These are phyloP conservation scores for Poterioochromonas sp. DNA, from an alignment of 352 stramenopile species.

Conservation along the genomic window DNA sequence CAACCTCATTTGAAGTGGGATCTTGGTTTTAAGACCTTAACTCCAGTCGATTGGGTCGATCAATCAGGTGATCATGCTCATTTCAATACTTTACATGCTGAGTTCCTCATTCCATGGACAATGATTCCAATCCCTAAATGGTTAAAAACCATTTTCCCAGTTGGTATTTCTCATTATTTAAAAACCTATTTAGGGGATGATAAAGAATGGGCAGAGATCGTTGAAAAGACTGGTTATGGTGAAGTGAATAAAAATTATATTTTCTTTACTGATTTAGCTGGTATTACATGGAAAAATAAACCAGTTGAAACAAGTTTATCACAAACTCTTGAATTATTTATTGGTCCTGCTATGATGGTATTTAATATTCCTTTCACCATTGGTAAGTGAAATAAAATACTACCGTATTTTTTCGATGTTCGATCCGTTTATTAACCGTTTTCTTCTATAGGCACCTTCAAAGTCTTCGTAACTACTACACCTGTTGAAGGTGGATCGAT, in stretches of 20 bases:
- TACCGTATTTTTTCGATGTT: background rate
- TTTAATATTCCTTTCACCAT: slow-evolving; percentile 24
- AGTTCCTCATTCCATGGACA: slow-evolving; percentile 28
- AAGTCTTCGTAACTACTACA: slow-evolving; percentile 17
- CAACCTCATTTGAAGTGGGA: slow-evolving; percentile 23
- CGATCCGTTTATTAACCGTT: background rate
- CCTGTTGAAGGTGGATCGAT: slow-evolving; percentile 2
- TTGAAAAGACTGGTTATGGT: background rate
- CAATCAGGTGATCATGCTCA: slow-evolving; percentile 30
- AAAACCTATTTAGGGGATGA: background rate
- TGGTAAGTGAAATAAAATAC: background rate
- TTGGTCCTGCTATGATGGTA: slow-evolving; percentile 8
- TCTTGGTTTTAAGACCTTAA: slow-evolving; percentile 13
- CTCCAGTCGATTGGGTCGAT: slow-evolving; percentile 22
- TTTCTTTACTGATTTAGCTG: slow-evolving; percentile 8
- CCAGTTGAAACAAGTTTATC: background rate
- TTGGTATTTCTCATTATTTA: background rate
- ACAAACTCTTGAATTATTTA: background rate
- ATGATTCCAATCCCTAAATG: slow-evolving; percentile 12
- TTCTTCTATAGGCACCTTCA: background rate
- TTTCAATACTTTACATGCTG: slow-evolving; percentile 19
- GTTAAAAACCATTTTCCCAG: background rate
- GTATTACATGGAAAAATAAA: slow-evolving; percentile 2
- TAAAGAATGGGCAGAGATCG: background rate
- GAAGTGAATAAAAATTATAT: background rate